Evolutionary conservation across 2,329 filamentous ascomycete genomes (phyloP).

Genomic region (Colletotrichum tropicicola): DNA sequence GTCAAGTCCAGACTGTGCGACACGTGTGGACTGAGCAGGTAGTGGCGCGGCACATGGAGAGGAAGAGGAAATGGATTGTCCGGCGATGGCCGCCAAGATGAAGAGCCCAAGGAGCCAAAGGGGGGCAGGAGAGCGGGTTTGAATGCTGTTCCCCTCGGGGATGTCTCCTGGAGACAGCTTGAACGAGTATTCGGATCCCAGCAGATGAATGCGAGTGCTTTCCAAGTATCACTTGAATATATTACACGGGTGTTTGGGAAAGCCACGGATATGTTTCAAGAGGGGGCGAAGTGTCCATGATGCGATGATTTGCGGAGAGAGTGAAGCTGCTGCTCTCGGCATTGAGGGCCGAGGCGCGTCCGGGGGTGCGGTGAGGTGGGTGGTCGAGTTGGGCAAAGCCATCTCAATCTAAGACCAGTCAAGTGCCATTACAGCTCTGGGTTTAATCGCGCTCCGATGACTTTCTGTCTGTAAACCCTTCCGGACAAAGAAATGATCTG

Average conservation of each 20-base stretch:
- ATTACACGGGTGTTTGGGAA: slow-evolving; percentile 15
- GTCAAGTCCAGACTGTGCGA: slow-evolving; percentile 4
- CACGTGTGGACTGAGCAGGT: slow-evolving; percentile 9
- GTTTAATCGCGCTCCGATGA: not conserved
- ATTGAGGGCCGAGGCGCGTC: slow-evolving; percentile 2
- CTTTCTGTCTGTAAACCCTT: not conserved
- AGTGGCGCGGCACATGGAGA: slow-evolving; percentile 13
- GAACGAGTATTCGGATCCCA: not conserved
- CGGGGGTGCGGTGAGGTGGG: no score
- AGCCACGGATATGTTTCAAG: slow-evolving; percentile 21
- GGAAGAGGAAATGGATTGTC: not conserved
- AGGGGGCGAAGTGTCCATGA: slow-evolving; percentile 17
- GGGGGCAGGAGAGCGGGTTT: not conserved
- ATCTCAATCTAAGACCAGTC: slow-evolving; percentile 3
- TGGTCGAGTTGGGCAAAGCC: slow-evolving; percentile 2
- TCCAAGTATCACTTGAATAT: not conserved
- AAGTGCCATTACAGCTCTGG: not conserved
- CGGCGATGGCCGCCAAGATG: not conserved
- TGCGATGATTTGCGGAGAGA: slow-evolving; percentile 25
- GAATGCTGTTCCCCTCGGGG: not conserved
- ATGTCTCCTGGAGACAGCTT: not conserved
- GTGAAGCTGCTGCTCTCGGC: slow-evolving; percentile 10
- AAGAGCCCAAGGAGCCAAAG: not conserved
- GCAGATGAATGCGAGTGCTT: not conserved
- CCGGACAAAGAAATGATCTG: not conserved